These are phyloP conservation scores for Cerioporus squamosus DNA, from an alignment of 1,284 basidiomycete species.

Conservation along the genomic window DNA sequence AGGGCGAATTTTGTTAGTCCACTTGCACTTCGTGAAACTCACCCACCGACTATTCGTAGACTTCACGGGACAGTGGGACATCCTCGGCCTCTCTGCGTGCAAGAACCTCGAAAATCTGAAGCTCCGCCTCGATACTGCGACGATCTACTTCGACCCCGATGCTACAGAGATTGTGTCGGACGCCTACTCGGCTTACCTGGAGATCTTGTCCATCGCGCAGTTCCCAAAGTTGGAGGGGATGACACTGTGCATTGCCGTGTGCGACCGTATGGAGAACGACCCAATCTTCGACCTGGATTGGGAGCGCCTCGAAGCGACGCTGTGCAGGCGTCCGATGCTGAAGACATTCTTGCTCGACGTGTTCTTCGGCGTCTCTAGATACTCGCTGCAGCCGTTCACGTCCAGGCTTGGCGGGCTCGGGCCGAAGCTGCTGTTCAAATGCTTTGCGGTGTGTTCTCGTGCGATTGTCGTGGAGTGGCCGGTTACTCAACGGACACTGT, in stretches of 20 bases:
- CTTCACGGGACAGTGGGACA: not conserved
- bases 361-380: not conserved
- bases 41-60: too few species aligned
- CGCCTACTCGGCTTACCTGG: not conserved
- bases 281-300: not conserved
- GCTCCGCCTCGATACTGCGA: not conserved
- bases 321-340: not conserved
- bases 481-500: too few species aligned
- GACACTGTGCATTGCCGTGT: not conserved
- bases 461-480: too few species aligned
- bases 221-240: too few species aligned
- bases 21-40: too few species aligned
- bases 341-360: not conserved
- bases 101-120: not conserved
- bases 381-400: not conserved
- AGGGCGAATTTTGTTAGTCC: not conserved
- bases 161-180: too few species aligned
- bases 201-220: not conserved
- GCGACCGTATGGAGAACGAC: not conserved
- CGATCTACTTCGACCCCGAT: not conserved
- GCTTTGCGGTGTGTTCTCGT: too few species aligned
- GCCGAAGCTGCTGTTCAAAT: too few species aligned
- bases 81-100: conserved; percentile 1
- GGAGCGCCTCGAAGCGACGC: not conserved
- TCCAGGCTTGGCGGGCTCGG: not conserved